Base-by-base conservation (phyloP, 140 eudicot species). In the Oenanthe javanica region DNA sequence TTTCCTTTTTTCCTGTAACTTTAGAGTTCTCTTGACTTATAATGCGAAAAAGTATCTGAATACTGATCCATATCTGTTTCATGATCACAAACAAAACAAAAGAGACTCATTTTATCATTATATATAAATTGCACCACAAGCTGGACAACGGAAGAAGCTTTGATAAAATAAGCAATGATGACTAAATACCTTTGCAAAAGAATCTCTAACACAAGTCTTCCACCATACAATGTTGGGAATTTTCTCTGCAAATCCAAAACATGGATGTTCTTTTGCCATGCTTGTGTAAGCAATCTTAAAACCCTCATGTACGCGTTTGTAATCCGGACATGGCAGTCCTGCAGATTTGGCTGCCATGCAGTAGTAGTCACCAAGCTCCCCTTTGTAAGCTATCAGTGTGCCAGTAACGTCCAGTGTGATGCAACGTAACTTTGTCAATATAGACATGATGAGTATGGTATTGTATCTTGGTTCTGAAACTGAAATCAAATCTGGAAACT, bases 341-440 rank as follows among this genome's bases (percentile, higher is more conserved):
- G 77, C 89, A 18, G 97, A 82, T 84, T 95, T 95, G 63, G 99
- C 97, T 36, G 99, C 99, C 97, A 92, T 92, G 83, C 99, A 95
- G 82, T 95, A 95, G 82, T 95, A 92, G 83, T 95, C 99, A 79
- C 99, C 99, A 64, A 95, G 97, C 76, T 95, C 95, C 55, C 99
- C 99, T 75, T 95, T 95, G 90, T 92, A 95, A 48, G 99, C 97
- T 80, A 95, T 81, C 27, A 92, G 88, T 23, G 97, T 95, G 9
- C 99, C 99, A 55, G 97, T 95, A 75, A 95, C 99, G 85, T 95
- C 99, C 84, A 95, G 77, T 10, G 99, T 95, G 84, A 95, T 87
- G 69, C 92, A 89, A 36, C 93, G 88, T 64, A 95, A 81, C 82
- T 89, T 95, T 72, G 87, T 72, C 76, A 95, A 18, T 21, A 92